phyloP scores from a whole-genome alignment of 2,329 filamentous ascomycete genomes.

The Aspergillus felis region DNA sequence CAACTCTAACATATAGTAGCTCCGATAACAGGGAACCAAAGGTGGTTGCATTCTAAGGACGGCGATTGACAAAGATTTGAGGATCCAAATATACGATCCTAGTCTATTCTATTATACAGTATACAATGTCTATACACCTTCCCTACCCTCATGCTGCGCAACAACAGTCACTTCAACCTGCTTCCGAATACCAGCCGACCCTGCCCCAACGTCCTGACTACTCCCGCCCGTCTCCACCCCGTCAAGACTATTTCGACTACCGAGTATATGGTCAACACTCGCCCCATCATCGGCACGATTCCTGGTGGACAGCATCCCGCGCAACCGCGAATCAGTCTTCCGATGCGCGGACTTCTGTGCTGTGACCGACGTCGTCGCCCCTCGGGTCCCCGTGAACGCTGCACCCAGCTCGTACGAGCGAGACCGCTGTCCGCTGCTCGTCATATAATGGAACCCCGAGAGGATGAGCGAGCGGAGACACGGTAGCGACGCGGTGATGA shows the following conservation, averaged over 20 bases:
- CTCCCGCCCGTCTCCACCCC: background rate
- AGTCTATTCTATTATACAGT: no score
- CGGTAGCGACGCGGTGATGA: conserved; percentile 29
- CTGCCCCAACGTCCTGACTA: background rate
- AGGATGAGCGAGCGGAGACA: conserved; percentile 21
- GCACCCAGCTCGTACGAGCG: background rate
- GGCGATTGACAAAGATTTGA: no score
- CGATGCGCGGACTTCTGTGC: background rate
- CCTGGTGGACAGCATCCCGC: background rate
- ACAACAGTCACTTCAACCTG: background rate
- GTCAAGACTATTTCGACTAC: background rate
- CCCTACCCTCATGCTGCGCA: background rate
- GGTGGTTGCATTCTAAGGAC: no score
- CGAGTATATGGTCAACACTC: background rate
- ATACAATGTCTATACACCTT: no score
- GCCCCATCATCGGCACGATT: background rate
- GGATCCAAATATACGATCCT: no score
- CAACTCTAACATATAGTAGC: no score
- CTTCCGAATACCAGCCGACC: background rate
- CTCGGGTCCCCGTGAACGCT: background rate
- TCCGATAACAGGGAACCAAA: no score
- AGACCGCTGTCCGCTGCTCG: background rate
- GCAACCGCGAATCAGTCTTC: background rate
- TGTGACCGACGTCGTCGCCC: background rate
- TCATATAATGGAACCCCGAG: background rate